A percentile compares a stretch with the other conserved stretches of the same genome.
These are phyloP conservation scores for Termitomyces sp. DNA, from an alignment of 768 basidiomycete species.

Conservation along the genomic window DNA sequence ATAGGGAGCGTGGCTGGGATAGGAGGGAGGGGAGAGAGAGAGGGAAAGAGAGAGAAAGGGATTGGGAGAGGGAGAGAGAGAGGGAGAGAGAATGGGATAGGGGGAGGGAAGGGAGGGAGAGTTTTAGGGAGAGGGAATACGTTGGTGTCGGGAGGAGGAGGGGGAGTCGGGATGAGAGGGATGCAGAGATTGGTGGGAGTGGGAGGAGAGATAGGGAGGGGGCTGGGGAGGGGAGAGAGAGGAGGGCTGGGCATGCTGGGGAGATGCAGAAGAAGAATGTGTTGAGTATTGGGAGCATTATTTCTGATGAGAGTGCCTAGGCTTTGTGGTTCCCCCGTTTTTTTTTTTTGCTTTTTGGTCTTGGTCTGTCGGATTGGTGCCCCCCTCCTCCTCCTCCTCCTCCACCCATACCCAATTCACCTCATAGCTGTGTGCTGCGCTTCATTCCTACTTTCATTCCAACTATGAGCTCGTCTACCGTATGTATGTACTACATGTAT, in stretches of 20 bases:
- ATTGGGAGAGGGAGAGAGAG: slow-evolving; percentile 6
- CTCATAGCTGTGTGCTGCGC: background rate
- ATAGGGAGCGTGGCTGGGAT: slow-evolving; percentile 10
- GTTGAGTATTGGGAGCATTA: slow-evolving; percentile 68
- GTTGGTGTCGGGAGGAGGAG: background rate
- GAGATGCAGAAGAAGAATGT: slow-evolving; percentile 53
- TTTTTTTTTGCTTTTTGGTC: background rate
- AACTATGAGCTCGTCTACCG: too few relatives aligned
- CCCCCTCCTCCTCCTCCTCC: background rate
- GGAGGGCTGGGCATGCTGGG: slow-evolving; percentile 12
- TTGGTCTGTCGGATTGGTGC: background rate
- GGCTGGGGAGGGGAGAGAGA: slow-evolving; percentile 10
- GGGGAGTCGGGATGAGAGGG: slow-evolving; percentile 8
- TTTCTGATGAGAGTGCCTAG: slow-evolving; percentile 28
- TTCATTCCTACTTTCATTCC: background rate
- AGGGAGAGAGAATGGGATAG: background rate
- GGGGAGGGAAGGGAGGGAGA: slow-evolving; percentile 2
- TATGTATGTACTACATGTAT: background rate
- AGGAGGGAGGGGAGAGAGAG: slow-evolving; percentile 6
- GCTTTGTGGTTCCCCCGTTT: background rate
- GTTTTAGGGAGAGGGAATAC: background rate
- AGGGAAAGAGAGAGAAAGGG: slow-evolving; percentile 6
- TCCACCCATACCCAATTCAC: too few relatives aligned
- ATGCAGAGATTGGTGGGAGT: slow-evolving; percentile 2
- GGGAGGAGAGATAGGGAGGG: slow-evolving; percentile 18